A percentile compares a stretch with the other conserved stretches of the same genome.
phyloP scores from a whole-genome alignment of 192 early-diverging fungal genomes.

The Jimgerdemannia flammicorona region DNA sequence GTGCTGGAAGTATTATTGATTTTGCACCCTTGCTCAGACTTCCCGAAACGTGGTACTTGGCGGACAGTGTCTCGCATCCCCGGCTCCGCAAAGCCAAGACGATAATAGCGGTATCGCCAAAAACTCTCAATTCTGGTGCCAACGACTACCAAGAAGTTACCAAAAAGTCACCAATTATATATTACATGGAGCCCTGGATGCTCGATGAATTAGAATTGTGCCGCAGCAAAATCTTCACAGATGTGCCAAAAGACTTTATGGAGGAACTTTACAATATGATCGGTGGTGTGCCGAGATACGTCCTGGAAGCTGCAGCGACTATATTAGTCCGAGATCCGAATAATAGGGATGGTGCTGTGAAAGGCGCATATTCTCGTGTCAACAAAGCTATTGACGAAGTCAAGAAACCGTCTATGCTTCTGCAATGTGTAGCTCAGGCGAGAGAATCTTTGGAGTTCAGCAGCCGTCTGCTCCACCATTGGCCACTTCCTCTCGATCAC shows the following conservation, averaged over 20 bases:
- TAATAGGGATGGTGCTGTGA: not conserved
- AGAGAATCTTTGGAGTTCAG: not conserved
- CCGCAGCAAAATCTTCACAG: slow-evolving; percentile 12
- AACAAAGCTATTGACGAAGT: not conserved
- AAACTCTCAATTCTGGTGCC: not conserved
- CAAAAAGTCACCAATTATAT: not conserved
- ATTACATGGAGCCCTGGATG: not conserved
- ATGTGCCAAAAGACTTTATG: slow-evolving; percentile 6
- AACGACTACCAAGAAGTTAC: not conserved
- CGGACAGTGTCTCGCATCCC: not conserved
- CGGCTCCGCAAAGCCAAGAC: not conserved
- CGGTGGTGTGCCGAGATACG: slow-evolving; percentile 21
- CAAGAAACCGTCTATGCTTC: not conserved
- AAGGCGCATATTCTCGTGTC: no score
- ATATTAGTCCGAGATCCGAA: not conserved
- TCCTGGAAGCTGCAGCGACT: slow-evolving; percentile 9
- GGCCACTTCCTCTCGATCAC: not conserved
- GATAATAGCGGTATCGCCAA: not conserved
- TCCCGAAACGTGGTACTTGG: not conserved
- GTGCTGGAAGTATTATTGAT: not conserved
- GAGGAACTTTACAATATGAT: slow-evolving; percentile 14
- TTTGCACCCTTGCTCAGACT: not conserved
- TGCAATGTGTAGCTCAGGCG: not conserved
- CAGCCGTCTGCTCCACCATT: not conserved
- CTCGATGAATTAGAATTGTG: not conserved